Evolutionary conservation across 176 grass and related monocot species (phyloP), one percentile per base, ranked within the genome.

Genomic region (Secale cereale): DNA sequence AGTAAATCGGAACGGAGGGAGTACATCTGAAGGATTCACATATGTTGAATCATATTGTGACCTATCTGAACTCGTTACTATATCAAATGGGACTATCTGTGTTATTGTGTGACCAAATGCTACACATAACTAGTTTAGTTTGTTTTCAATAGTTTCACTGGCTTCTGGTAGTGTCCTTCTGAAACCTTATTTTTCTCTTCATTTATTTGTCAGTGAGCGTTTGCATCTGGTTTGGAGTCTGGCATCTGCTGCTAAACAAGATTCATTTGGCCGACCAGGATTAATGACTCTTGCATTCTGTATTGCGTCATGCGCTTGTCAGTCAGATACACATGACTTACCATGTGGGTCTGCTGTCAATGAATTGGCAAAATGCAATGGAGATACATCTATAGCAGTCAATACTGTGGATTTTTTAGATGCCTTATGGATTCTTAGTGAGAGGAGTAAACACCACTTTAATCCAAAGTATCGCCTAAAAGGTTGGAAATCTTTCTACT

Each of bases 391-490:
- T 66, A 39, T 74, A 32, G 35, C 36, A 73, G 82, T 87, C 57
- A 90, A 45, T 79, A 45, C 77, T 89, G 61, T 61, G 68, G 89
- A 93, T 88, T 77, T 98, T 45, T 85, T 95, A 80, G 93, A 98
- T 87, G 91, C 50, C 85, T 85, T 98, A 70, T 88, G 91, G 85
- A 85, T 87, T 82, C 79, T 98, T 82, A 85, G 85, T 36, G 93
- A 98, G 91, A 98, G 87, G 87, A 98, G 91, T 83, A 98, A 98
- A 88, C 95, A 98, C 12, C 95, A 98, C 65, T 95, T 95, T 31
- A 98, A 98, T 93, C 89, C 91, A 71, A 98, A 98, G 39, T 98
- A 98, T 90, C 95, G 95, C 37, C 83, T 91, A n/a, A 92, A 95
- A 95, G 95, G 95, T 95, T 83, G 16, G 57, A 45, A 19, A 65